Conservation (phyloP, 1,284 basidiomycete species). For the Termitomyces sp. region DNA sequence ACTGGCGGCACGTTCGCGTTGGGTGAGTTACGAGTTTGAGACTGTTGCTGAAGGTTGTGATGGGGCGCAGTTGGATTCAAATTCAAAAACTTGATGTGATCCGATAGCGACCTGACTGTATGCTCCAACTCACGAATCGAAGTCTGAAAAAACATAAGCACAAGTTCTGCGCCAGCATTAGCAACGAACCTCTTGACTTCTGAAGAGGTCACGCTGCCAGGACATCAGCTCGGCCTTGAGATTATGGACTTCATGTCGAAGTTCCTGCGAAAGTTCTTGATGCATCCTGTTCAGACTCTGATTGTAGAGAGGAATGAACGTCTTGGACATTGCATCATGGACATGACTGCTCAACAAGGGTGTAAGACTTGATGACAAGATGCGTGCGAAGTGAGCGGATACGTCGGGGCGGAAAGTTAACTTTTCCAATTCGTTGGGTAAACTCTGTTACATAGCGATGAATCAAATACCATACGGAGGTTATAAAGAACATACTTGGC, state of each 20-base stretch:
- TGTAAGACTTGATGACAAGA: slow-evolving; percentile 60
- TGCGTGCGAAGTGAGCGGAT: slow-evolving; percentile 65
- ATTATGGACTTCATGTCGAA: slow-evolving; percentile 66
- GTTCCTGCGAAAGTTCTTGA: slow-evolving; percentile 69
- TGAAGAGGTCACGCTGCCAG: slow-evolving; percentile 73
- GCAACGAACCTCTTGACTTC: slow-evolving; percentile 64
- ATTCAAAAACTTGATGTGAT: slow-evolving; percentile 74
- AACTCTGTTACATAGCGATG: slow-evolving; percentile 40
- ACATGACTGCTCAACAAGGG: slow-evolving; percentile 75
- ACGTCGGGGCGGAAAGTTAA: slow-evolving; percentile 72
- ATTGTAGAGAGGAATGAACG: slow-evolving; percentile 67
- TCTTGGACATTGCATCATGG: slow-evolving; percentile 71
- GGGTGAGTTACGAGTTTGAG: slow-evolving; percentile 44
- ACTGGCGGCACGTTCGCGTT: slow-evolving; percentile 31
- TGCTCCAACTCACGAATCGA: slow-evolving; percentile 75
- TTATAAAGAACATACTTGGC: slow-evolving; percentile 49
- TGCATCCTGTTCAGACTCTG: slow-evolving; percentile 68
- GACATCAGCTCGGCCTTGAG: slow-evolving; percentile 71
- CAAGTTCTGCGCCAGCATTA: background rate
- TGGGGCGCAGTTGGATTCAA: slow-evolving; percentile 45
- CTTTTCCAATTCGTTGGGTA: slow-evolving; percentile 74
- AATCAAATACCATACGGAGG: background rate
- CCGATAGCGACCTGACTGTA: slow-evolving; percentile 62
- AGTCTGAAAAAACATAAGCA: slow-evolving; percentile 36
- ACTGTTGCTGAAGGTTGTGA: slow-evolving; percentile 38